These are phyloP conservation scores for Jaapia argillacea DNA, from an alignment of 768 basidiomycete species.

Conservation along the genomic window DNA sequence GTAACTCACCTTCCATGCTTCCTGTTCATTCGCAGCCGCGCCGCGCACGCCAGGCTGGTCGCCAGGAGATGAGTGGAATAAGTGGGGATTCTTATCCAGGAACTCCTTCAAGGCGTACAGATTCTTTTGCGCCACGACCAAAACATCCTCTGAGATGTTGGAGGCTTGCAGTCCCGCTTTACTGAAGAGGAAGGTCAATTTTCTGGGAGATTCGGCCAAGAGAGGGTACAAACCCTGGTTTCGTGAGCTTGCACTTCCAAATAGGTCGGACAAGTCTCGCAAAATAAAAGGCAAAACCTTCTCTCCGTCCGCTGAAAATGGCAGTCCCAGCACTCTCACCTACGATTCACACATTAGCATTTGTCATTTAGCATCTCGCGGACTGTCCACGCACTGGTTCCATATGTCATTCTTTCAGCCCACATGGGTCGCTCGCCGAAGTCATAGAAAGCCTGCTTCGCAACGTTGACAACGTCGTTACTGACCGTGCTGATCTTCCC, in stretches of 20 bases:
- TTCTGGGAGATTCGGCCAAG: slow-evolving; percentile 1
- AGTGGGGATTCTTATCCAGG: slow-evolving; percentile 70
- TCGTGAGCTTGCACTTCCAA: slow-evolving; percentile 79
- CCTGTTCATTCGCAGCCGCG: slow-evolving; percentile 58
- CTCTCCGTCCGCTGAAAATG: slow-evolving; percentile 79
- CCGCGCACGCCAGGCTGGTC: slow-evolving; percentile 49
- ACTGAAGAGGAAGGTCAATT: slow-evolving; percentile 16
- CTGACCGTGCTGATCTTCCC: slow-evolving; percentile 40
- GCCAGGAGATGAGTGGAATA: slow-evolving; percentile 76
- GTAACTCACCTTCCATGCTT: slow-evolving; percentile 72
- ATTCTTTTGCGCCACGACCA: slow-evolving; percentile 73
- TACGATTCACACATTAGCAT: slow-evolving; percentile 12
- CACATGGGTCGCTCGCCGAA: slow-evolving; percentile 78
- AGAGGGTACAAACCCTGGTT: slow-evolving; percentile 34
- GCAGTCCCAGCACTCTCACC: slow-evolving; percentile 65
- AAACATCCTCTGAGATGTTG: slow-evolving; percentile 47
- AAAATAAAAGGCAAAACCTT: slow-evolving; percentile 83
- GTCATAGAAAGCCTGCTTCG: slow-evolving; percentile 83
- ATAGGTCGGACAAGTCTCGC: slow-evolving; percentile 76
- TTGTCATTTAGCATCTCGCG: not conserved
- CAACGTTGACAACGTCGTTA: slow-evolving; percentile 56
- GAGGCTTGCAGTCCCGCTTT: slow-evolving; percentile 40
- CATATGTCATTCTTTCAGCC: slow-evolving; percentile 69
- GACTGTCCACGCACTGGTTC: slow-evolving; percentile 40
- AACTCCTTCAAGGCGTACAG: slow-evolving; percentile 68